phyloP scores from a whole-genome alignment of 768 basidiomycete genomes.

The Agrocybe praecox region DNA sequence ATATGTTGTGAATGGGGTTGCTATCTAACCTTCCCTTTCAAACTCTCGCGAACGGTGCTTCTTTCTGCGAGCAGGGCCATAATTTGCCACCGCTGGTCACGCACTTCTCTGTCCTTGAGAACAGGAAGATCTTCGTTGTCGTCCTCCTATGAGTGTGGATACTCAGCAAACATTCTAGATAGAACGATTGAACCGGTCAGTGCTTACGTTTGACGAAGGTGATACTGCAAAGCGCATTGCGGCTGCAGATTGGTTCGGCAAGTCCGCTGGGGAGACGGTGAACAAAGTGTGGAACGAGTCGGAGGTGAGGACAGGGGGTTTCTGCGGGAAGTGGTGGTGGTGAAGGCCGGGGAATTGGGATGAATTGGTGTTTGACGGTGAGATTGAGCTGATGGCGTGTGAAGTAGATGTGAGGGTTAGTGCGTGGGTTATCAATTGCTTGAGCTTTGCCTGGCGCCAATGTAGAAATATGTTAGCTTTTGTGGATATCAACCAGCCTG shows the following conservation, averaged over 20 bases:
- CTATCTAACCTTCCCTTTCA: constrained; percentile 23
- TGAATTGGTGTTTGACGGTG: constrained; percentile 42
- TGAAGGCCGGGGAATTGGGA: constrained; percentile 13
- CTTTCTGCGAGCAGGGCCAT: constrained; percentile 74
- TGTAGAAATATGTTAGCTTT: background rate
- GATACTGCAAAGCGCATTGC: constrained; percentile 65
- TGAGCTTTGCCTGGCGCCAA: constrained; percentile 66
- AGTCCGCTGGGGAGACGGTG: constrained; percentile 71
- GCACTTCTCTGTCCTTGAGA: constrained; percentile 64
- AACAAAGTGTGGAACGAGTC: constrained; percentile 79
- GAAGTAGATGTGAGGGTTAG: constrained; percentile 77
- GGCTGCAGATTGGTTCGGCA: constrained; percentile 80
- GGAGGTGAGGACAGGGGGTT: constrained; percentile 55
- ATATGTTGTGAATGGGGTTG: too few relatives aligned
- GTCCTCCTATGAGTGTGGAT: constrained; percentile 40
- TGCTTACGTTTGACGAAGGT: constrained; percentile 26
- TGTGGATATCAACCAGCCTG: background rate
- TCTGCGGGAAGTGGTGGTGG: constrained; percentile 33
- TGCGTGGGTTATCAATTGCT: constrained; percentile 82
- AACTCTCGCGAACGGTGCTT: constrained; percentile 66
- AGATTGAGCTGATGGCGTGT: constrained; percentile 76
- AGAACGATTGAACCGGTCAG: background rate
- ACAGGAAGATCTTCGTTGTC: constrained; percentile 52
- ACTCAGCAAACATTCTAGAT: background rate
- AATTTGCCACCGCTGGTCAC: constrained; percentile 77